Conservation (phyloP, 768 basidiomycete species). For the Leccinellum luteum region DNA sequence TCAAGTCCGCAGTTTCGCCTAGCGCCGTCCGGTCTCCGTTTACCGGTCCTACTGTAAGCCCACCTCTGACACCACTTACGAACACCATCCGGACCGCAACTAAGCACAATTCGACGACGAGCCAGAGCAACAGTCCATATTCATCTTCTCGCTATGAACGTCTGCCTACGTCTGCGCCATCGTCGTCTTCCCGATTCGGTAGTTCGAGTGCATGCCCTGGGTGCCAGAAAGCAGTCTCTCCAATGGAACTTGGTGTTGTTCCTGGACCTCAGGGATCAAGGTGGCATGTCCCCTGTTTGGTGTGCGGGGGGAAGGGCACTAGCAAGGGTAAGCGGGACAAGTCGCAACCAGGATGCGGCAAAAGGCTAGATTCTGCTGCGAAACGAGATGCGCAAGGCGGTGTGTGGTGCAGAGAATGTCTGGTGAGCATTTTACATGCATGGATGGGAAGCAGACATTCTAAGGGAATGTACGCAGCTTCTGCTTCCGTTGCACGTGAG, state of each 20-base stretch:
- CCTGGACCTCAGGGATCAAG: slow-evolving; percentile 79
- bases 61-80: slow-evolving; percentile 21
- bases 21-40: slow-evolving; percentile 11
- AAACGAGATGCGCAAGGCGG: slow-evolving; percentile 66
- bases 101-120: slow-evolving; percentile 3
- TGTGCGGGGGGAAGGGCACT: slow-evolving; percentile 70
- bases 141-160: slow-evolving; percentile 33
- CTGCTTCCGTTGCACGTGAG: slow-evolving; percentile 50
- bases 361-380: slow-evolving; percentile 79
- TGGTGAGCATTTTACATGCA: slow-evolving; percentile 44
- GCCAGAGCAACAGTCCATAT: slow-evolving; percentile 13
- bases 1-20: slow-evolving; percentile 12
- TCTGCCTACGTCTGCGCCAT: slow-evolving; percentile 14
- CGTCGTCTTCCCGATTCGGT: slow-evolving; percentile 32
- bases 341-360: slow-evolving; percentile 74
- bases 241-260: slow-evolving; percentile 84
- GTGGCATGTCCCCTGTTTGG: slow-evolving; percentile 77
- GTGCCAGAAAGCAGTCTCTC: slow-evolving; percentile 68
- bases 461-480: slow-evolving; percentile 39
- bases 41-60: slow-evolving; percentile 9
- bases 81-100: slow-evolving; percentile 14
- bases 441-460: not conserved
- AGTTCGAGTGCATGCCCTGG: slow-evolving; percentile 63
- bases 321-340: slow-evolving; percentile 46
- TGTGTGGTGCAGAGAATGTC: slow-evolving; percentile 84